These are phyloP conservation scores for Solanum corneliomulleri DNA, from an alignment of 257 asterid genomes.

Conservation along the genomic window DNA sequence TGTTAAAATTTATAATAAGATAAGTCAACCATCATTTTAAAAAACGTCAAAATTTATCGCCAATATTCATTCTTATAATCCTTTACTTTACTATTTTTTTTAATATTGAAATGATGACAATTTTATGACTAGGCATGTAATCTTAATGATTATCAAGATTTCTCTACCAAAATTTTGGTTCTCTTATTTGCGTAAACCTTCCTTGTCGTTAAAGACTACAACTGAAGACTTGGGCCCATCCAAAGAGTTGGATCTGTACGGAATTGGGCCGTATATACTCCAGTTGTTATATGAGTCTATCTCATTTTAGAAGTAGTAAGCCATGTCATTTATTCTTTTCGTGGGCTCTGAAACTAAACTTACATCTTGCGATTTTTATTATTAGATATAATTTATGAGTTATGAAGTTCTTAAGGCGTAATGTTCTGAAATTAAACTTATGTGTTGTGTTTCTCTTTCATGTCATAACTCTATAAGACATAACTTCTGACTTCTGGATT, in stretches of 20 bases:
- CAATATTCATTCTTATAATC: too few species aligned
- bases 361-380: not conserved
- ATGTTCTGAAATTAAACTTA: not conserved
- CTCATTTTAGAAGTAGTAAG: not conserved
- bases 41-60: too few species aligned
- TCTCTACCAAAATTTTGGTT: not conserved
- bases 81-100: too few species aligned
- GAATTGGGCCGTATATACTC: not conserved
- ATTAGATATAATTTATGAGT: not conserved
- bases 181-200: not conserved
- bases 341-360: not conserved
- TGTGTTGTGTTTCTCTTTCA: too few species aligned
- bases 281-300: not conserved
- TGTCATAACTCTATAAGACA: too few species aligned
- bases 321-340: not conserved
- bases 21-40: rapidly evolving
- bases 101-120: too few species aligned
- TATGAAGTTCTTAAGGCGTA: not conserved
- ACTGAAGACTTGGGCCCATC: not conserved
- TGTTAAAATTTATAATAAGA: too few species aligned
- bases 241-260: not conserved
- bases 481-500: too few species aligned
- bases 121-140: too few species aligned
- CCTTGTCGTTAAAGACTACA: not conserved
- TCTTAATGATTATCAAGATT: not conserved